Percentiles rank a stretch among this genome's conserved stretches.
phyloP scores from a whole-genome alignment of 2,329 filamentous ascomycete species.

The Trichoderma harzianum region DNA sequence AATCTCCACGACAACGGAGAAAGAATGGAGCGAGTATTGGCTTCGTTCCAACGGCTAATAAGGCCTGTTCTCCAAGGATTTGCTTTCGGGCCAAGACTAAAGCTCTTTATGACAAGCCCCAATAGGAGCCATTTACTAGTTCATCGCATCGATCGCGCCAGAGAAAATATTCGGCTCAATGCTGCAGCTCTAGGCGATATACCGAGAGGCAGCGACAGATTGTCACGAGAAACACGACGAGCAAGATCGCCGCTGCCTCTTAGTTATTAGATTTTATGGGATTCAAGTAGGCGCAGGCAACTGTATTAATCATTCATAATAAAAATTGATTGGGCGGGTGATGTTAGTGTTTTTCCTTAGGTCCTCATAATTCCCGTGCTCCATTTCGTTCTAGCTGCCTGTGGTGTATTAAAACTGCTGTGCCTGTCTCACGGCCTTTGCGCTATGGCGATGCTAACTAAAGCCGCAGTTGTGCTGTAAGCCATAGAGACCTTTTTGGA shows the following conservation, averaged over 20 bases:
- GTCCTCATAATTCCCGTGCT: not conserved
- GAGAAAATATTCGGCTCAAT: slow-evolving; percentile 10
- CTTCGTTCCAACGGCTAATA: not conserved
- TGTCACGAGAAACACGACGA: not conserved
- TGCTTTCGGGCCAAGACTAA: not conserved
- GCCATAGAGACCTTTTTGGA: not conserved
- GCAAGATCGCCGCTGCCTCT: not conserved
- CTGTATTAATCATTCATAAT: not conserved
- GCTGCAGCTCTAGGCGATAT: not conserved
- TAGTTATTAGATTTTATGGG: not conserved
- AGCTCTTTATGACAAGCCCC: slow-evolving; percentile 11
- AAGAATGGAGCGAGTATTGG: slow-evolving; percentile 1
- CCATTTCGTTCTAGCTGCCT: not conserved
- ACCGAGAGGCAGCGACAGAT: not conserved
- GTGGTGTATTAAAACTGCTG: not conserved
- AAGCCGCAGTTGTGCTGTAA: not conserved
- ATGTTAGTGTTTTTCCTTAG: not conserved
- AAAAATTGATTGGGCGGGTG: not conserved
- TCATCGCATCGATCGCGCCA: not conserved
- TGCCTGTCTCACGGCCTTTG: not conserved
- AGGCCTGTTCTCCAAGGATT: not conserved
- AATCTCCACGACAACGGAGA: not conserved
- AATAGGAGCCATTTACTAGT: slow-evolving; percentile 2
- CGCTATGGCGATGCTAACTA: not conserved
- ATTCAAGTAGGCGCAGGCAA: too few relatives aligned